A percentile compares a stretch with the other conserved stretches of the same genome.
These are phyloP conservation scores for Rubia yunnanensis DNA, from an alignment of 257 asterid genomes.

Conservation along the genomic window DNA sequence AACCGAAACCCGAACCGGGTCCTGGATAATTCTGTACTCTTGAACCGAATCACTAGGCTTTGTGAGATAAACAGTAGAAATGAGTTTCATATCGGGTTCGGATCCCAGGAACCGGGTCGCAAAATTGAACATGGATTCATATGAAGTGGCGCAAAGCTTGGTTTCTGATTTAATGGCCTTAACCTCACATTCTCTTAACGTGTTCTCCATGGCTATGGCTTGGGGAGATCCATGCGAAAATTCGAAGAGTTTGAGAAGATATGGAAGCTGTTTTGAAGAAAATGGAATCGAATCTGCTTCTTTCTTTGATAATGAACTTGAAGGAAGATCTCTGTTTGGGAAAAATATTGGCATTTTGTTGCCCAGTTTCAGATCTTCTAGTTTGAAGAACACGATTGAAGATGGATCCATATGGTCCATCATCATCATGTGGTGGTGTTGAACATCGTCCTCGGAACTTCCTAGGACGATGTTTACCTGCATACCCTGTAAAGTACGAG, in stretches of 20 bases:
- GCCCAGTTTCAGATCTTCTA: conserved; percentile 44
- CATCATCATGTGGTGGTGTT: conserved; percentile 12
- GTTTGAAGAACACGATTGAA: conserved; percentile 46
- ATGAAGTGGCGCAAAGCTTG: conserved; percentile 63
- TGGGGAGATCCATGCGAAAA: conserved; percentile 54
- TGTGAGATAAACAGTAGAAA: conserved; percentile 39
- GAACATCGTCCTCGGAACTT: conserved; percentile 8
- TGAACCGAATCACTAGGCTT: conserved; percentile 24
- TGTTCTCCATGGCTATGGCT: conserved; percentile 55
- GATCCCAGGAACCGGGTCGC: conserved; percentile 31
- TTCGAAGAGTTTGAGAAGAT: conserved; percentile 38
- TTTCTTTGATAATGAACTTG: conserved; percentile 30
- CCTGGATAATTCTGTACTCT: conserved; percentile 31
- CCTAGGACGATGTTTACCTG: conserved; percentile 9
- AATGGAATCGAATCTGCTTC: conserved; percentile 64
- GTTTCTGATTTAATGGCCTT: conserved; percentile 53
- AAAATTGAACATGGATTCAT: conserved; percentile 55
- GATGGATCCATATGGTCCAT: conserved; percentile 54
- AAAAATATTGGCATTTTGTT: conserved; percentile 44
- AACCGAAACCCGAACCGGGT: conserved; percentile 26
- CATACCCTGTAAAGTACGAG: conserved; percentile 23
- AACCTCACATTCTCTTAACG: conserved; percentile 52
- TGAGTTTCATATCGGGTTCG: conserved; percentile 16
- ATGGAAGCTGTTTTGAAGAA: conserved; percentile 31
- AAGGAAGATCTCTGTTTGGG: conserved; percentile 33